Conservation (phyloP, 441 rosid genomes). For the Gossypium schwendimanii region DNA sequence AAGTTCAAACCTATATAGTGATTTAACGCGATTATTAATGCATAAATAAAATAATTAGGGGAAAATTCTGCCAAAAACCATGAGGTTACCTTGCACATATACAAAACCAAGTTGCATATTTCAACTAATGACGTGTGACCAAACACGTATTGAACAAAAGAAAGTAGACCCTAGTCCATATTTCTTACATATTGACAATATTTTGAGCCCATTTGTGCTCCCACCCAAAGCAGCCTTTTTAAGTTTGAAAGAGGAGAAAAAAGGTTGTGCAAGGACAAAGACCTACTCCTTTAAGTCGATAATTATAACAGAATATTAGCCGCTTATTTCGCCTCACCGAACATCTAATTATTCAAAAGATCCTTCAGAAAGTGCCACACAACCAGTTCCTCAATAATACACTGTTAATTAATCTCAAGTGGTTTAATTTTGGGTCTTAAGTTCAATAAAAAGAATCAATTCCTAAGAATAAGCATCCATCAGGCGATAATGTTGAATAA, state of each 20-base stretch:
- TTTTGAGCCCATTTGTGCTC: too few relatives aligned
- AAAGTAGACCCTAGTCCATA: not conserved
- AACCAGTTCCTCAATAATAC: not conserved
- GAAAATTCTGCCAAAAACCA: not conserved
- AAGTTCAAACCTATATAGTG: too few relatives aligned
- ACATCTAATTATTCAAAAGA: not conserved
- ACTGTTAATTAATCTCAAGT: not conserved
- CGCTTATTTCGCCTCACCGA: not conserved
- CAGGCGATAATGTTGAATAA: not conserved
- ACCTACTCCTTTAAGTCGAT: not conserved
- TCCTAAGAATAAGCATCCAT: not conserved
- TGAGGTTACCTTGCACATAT: not conserved
- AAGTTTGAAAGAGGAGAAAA: not conserved
- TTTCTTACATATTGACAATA: not conserved
- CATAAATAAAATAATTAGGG: not conserved
- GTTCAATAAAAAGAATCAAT: not conserved
- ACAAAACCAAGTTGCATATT: not conserved
- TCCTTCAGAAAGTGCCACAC: not conserved
- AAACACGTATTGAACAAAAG: not conserved
- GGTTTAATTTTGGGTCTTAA: not conserved
- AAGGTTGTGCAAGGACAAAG: not conserved
- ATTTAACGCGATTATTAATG: too few relatives aligned
- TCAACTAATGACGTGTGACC: not conserved
- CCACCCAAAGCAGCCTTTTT: not conserved
- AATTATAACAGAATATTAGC: not conserved